These are phyloP conservation scores for Penicillium sp. DNA, from an alignment of 2,329 filamentous ascomycete species.

Conservation along the genomic window DNA sequence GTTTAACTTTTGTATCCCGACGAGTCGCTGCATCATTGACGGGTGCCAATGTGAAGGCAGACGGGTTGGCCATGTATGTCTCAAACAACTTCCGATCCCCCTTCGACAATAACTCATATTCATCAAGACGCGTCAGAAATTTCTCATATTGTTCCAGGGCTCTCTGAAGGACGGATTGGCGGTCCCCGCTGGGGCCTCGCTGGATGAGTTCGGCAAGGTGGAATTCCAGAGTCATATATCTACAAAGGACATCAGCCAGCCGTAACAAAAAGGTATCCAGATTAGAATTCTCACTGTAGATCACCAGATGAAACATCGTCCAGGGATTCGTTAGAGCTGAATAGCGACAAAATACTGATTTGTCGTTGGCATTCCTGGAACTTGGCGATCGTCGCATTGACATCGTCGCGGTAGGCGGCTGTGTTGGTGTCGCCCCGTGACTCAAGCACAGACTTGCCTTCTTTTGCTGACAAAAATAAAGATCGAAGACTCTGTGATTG, in stretches of 20 bases:
- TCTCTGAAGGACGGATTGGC: conserved; percentile 62
- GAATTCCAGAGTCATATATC: conserved; percentile 75
- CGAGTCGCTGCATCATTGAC: conserved; percentile 66
- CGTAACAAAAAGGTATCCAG: background rate
- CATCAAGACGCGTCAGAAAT: conserved; percentile 74
- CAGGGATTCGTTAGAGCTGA: conserved; percentile 84
- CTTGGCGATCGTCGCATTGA: conserved; percentile 65
- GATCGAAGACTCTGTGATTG: conserved; percentile 56
- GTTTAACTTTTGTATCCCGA: conserved; percentile 80
- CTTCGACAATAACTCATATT: conserved; percentile 70
- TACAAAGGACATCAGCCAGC: conserved; percentile 34
- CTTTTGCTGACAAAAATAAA: conserved; percentile 57
- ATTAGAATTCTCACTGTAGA: conserved; percentile 59
- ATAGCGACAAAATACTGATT: conserved; percentile 71
- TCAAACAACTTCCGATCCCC: conserved; percentile 69
- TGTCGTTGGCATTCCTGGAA: conserved; percentile 73
- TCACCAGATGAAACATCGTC: conserved; percentile 87
- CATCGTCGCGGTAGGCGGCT: conserved; percentile 65
- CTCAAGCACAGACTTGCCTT: conserved; percentile 59
- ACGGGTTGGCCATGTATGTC: conserved; percentile 69
- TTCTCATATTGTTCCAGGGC: conserved; percentile 73
- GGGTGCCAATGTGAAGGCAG: conserved; percentile 71
- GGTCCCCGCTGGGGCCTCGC: conserved; percentile 62
- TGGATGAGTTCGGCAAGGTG: conserved; percentile 78
- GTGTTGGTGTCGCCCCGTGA: conserved; percentile 65